These are phyloP conservation scores for Syncephalastrum sp. DNA, from an alignment of 371 early-diverging fungal genomes.

Conservation along the genomic window DNA sequence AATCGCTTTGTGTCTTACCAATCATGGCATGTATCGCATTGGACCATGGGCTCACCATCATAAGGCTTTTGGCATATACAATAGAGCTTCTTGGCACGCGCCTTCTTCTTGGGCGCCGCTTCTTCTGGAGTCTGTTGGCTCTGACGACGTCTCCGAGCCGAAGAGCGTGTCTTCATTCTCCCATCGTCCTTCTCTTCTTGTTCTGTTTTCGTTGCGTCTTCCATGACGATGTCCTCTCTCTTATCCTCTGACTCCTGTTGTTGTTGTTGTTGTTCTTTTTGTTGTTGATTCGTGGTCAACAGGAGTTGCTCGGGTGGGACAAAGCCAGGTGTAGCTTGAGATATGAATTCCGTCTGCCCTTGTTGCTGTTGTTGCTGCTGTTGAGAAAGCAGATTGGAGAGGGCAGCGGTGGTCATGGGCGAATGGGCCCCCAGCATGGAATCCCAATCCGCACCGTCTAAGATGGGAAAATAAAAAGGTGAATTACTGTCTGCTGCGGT, in stretches of 20 bases:
- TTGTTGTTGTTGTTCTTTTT: neutral
- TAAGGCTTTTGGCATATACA: constrained; percentile 72
- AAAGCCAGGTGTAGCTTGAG: neutral
- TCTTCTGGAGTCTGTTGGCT: neutral
- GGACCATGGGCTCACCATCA: constrained; percentile 76
- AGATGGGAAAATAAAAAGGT: constrained; percentile 15
- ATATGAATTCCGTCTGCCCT: neutral
- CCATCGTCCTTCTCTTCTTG: constrained; percentile 10
- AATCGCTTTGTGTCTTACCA: constrained; percentile 52
- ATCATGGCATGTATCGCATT: constrained; percentile 73
- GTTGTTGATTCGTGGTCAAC: constrained; percentile 5
- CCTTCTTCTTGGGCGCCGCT: constrained; percentile 6
- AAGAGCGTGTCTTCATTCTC: constrained; percentile 17
- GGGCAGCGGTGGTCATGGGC: constrained; percentile 6
- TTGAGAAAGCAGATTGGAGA: constrained; percentile 4
- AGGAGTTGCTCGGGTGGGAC: constrained; percentile 5
- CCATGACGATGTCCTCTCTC: neutral
- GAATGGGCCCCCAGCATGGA: constrained; percentile 7
- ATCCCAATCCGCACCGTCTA: constrained; percentile 14
- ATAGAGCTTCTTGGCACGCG: constrained; percentile 59
- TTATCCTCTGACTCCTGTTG: neutral
- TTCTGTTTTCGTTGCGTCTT: neutral
- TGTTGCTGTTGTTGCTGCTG: constrained; percentile 9
- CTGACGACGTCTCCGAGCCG: constrained; percentile 4
- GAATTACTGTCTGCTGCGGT: constrained; percentile 7